A percentile compares a stretch with the other conserved stretches of the same genome.
Evolutionary conservation across 2,329 filamentous ascomycete genomes (phyloP).

Genomic region (Curvularia hawaiiensis): DNA sequence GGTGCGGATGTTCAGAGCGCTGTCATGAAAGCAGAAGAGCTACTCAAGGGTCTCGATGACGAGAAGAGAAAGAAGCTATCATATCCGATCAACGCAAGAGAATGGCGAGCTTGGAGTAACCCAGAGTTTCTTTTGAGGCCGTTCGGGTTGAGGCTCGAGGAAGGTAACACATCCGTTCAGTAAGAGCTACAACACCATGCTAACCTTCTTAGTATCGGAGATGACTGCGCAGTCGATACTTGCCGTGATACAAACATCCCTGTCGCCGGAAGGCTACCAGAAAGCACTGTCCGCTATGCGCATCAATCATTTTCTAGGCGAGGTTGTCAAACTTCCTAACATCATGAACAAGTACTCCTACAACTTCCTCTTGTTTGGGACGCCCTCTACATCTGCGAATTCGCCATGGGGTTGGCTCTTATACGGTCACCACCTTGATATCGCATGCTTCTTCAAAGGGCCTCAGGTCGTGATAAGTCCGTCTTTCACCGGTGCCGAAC

Average conservation of each 20-base stretch:
- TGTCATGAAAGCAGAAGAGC: conserved; percentile 55
- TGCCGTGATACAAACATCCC: conserved; percentile 60
- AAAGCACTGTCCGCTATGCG: conserved; percentile 74
- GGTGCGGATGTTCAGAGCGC: conserved; percentile 64
- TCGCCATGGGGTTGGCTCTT: conserved; percentile 74
- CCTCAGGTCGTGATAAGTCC: conserved; percentile 72
- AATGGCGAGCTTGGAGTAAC: conserved; percentile 75
- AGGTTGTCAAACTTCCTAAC: conserved; percentile 64
- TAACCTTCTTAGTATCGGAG: conserved; percentile 33
- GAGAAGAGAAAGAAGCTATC: conserved; percentile 56
- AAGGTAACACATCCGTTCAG: conserved; percentile 44
- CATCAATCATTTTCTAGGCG: conserved; percentile 75
- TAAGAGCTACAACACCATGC: neutral
- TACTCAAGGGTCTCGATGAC: conserved; percentile 56
- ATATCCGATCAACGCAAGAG: conserved; percentile 70
- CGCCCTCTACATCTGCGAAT: conserved; percentile 56
- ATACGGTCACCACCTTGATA: conserved; percentile 79
- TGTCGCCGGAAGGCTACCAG: conserved; percentile 72
- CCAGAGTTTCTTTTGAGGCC: conserved; percentile 73
- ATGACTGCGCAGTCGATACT: conserved; percentile 54
- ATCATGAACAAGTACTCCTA: conserved; percentile 79
- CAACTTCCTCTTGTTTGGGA: conserved; percentile 75
- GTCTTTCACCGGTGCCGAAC: conserved; percentile 81
- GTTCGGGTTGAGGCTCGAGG: conserved; percentile 74
- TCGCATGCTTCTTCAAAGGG: conserved; percentile 71